Percentiles rank a stretch among this genome's conserved stretches.
Evolutionary conservation across 228 moss, liverwort and hornwort species (phyloP).

Genomic region (Sphagnum fallax): DNA sequence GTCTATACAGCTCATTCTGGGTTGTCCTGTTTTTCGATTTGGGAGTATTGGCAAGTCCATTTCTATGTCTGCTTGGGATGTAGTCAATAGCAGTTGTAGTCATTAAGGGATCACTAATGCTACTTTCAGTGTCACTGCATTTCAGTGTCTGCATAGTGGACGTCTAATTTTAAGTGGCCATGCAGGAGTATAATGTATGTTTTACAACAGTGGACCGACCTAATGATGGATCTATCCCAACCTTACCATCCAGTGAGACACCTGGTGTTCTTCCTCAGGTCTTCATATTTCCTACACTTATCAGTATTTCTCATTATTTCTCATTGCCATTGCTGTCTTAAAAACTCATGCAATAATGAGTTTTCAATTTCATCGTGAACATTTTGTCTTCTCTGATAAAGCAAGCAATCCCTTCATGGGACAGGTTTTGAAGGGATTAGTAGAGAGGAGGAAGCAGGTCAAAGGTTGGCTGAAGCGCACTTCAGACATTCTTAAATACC

Average conservation of each 20-base stretch:
- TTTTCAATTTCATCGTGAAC: too few species aligned
- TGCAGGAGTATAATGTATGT: slow-evolving; percentile 96
- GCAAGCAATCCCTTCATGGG: not conserved
- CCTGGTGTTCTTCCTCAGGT: slow-evolving; percentile 98
- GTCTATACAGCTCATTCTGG: not conserved
- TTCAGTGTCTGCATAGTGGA: too few species aligned
- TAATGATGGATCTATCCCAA: slow-evolving; percentile 62
- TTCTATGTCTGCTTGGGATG: too few species aligned
- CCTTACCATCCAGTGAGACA: slow-evolving; percentile 65
- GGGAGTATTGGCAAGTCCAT: not conserved
- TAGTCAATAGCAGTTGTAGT: too few species aligned
- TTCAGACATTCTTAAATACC: slow-evolving; percentile 82
- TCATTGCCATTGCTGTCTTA: too few species aligned
- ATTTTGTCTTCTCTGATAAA: too few species aligned
- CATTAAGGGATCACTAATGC: too few species aligned
- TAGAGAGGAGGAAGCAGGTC: slow-evolving; percentile 95
- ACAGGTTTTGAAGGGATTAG: slow-evolving; percentile 88
- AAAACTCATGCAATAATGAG: too few species aligned
- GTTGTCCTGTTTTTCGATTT: not conserved
- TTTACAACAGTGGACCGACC: slow-evolving; percentile 90
- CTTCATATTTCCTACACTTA: not conserved
- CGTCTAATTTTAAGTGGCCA: too few species aligned
- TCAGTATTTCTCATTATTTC: too few species aligned
- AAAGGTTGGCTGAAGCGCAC: slow-evolving; percentile 88
- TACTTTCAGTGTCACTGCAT: too few species aligned